These are phyloP conservation scores for Melianthus villosus DNA, from an alignment of 441 rosid genomes.

Conservation along the genomic window DNA sequence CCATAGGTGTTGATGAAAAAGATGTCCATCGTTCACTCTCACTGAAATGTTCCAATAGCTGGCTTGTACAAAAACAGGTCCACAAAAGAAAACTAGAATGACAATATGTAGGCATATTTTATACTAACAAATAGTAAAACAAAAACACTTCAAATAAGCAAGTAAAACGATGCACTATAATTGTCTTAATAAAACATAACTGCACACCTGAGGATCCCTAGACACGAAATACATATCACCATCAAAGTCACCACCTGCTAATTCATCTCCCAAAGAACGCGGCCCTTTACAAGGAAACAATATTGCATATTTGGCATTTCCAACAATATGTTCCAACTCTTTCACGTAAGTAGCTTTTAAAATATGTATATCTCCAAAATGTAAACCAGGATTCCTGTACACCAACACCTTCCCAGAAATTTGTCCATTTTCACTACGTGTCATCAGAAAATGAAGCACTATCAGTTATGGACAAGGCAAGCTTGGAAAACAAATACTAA, in stretches of 20 bases:
- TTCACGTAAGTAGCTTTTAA: constrained; percentile 43
- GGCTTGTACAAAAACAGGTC: constrained; percentile 4
- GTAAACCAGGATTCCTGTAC: constrained; percentile 62
- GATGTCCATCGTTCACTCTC: constrained; percentile 43
- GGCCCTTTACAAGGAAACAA: constrained; percentile 57
- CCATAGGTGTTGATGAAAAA: constrained; percentile 13
- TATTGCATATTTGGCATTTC: constrained; percentile 53
- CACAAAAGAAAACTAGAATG: background rate
- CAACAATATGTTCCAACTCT: constrained; percentile 32
- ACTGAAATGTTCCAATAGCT: constrained; percentile 43
- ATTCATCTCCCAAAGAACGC: constrained; percentile 67
- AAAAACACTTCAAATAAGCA: background rate
- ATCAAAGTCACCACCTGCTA: constrained; percentile 68
- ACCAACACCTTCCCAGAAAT: constrained; percentile 64
- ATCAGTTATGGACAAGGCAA: too few relatives aligned
- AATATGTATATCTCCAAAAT: constrained; percentile 67
- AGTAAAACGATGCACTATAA: background rate
- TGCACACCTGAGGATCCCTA: constrained; percentile 42
- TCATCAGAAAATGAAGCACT: too few relatives aligned
- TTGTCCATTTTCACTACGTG: constrained; percentile 45
- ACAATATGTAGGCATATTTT: background rate
- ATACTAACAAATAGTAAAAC: background rate
- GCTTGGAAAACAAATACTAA: too few relatives aligned
- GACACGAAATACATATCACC: constrained; percentile 67
- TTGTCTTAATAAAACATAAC: background rate